Conservation (phyloP, 2,329 filamentous ascomycete genomes). For the Cladosporium sp. region DNA sequence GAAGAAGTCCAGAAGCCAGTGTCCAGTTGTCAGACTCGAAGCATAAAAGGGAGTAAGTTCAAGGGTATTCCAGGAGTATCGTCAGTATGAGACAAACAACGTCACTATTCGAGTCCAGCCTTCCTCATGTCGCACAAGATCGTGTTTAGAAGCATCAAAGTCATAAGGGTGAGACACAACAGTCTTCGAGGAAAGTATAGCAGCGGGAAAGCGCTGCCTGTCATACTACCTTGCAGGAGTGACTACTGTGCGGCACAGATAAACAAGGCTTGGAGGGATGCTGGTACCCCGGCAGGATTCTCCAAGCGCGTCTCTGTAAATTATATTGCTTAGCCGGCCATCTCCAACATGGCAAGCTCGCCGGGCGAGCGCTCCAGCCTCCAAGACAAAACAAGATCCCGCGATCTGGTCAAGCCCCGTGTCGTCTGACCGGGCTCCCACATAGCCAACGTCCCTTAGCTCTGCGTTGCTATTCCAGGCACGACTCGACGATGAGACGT, state of each 20-base stretch:
- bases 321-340: not conserved
- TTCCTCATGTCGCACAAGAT: conserved; percentile 2
- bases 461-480: too few relatives aligned
- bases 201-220: not conserved
- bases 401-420: too few relatives aligned
- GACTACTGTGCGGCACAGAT: not conserved
- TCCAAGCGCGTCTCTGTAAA: not conserved
- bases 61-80: not conserved
- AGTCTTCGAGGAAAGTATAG: too few relatives aligned
- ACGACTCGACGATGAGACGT: too few relatives aligned
- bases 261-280: not conserved
- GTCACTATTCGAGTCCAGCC: not conserved
- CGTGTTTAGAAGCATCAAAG: not conserved
- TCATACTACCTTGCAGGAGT: not conserved
- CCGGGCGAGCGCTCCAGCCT: not conserved
- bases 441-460: too few relatives aligned
- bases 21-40: not conserved
- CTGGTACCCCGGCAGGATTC: not conserved
- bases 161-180: too few relatives aligned
- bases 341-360: not conserved
- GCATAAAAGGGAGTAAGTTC: not conserved
- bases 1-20: not conserved
- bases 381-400: not conserved
- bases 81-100: not conserved
- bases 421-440: too few relatives aligned